A percentile compares a stretch with the other conserved stretches of the same genome.
phyloP scores from a whole-genome alignment of 75 land plant genomes.

The Larix kaempferi region DNA sequence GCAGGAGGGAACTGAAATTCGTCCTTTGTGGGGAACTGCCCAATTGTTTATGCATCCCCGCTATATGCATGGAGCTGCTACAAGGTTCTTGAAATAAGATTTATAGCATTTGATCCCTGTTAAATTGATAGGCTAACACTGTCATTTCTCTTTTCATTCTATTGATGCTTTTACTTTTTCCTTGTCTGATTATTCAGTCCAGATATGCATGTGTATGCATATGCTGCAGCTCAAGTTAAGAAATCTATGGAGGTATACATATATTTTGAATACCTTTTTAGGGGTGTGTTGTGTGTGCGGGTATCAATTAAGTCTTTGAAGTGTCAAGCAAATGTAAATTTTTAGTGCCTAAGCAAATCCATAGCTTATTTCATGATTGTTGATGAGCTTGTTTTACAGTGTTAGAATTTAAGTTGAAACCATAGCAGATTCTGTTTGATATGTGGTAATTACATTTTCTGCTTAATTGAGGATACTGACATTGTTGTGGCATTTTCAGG shows the following conservation, averaged over 20 bases:
- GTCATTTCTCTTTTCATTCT: neutral
- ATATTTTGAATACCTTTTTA: too few relatives aligned
- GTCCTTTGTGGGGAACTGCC: constrained; percentile 95
- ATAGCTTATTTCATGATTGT: neutral
- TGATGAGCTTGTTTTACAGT: neutral
- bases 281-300: too few relatives aligned
- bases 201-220: constrained; percentile 76
- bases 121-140: neutral
- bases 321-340: too few relatives aligned
- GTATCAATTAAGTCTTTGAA: too few relatives aligned
- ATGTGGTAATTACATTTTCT: too few relatives aligned
- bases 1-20: constrained; percentile 66
- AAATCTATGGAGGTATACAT: constrained; percentile 87
- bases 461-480: neutral
- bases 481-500: constrained; percentile 32
- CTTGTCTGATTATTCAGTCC: constrained; percentile 46
- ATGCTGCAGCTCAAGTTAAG: constrained; percentile 98
- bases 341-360: neutral
- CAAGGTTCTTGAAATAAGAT: constrained; percentile 49
- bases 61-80: constrained; percentile 97
- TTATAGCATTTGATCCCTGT: neutral
- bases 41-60: constrained; percentile 94
- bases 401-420: too few relatives aligned
- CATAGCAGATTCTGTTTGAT: too few relatives aligned
- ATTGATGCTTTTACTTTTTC: constrained; percentile 1